Percentiles rank a stretch among this genome's conserved stretches.
phyloP scores from a whole-genome alignment of 805 yeast genomes.

The Cyberlindnera misumaiensis region DNA sequence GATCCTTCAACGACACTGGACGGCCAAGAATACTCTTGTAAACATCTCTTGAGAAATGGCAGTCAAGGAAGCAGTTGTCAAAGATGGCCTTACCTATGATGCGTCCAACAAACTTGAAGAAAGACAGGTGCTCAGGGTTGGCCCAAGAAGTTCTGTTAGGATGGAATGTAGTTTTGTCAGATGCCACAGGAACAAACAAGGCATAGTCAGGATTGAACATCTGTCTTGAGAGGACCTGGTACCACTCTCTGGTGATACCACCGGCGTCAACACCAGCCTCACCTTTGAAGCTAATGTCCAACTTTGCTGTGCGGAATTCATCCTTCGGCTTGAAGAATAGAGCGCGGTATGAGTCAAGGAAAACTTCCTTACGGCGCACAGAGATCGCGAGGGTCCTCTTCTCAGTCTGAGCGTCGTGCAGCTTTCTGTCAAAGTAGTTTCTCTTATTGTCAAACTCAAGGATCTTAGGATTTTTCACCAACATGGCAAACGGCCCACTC shows the following conservation, averaged over 20 bases:
- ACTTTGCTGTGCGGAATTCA: slow-evolving; percentile 62
- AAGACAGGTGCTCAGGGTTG: slow-evolving; percentile 87
- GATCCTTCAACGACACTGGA: slow-evolving; percentile 79
- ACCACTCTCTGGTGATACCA: slow-evolving; percentile 97
- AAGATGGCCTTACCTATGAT: slow-evolving; percentile 90
- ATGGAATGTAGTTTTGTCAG: slow-evolving; percentile 91
- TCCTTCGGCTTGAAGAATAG: slow-evolving; percentile 71
- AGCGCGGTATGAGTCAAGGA: slow-evolving; percentile 81
- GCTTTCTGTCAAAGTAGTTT: slow-evolving; percentile 69
- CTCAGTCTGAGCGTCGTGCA: slow-evolving; percentile 44
- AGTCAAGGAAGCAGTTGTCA: slow-evolving; percentile 81
- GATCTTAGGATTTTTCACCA: slow-evolving; percentile 82
- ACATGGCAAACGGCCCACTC: slow-evolving; percentile 92
- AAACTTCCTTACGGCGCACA: slow-evolving; percentile 84
- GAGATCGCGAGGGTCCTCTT: slow-evolving; percentile 49
- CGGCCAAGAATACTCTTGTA: slow-evolving; percentile 80
- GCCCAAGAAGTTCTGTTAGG: slow-evolving; percentile 90
- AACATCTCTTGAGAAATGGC: slow-evolving; percentile 92
- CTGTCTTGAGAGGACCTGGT: slow-evolving; percentile 85
- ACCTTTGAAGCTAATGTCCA: slow-evolving; percentile 81
- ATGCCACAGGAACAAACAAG: slow-evolving; percentile 80
- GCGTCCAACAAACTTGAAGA: slow-evolving; percentile 91
- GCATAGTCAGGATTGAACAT: slow-evolving; percentile 97
- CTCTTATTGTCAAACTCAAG: slow-evolving; percentile 93
- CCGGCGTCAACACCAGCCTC: slow-evolving; percentile 98